phyloP scores from a whole-genome alignment of 2,329 filamentous ascomycete genomes.

The Alternaria tenuissima region DNA sequence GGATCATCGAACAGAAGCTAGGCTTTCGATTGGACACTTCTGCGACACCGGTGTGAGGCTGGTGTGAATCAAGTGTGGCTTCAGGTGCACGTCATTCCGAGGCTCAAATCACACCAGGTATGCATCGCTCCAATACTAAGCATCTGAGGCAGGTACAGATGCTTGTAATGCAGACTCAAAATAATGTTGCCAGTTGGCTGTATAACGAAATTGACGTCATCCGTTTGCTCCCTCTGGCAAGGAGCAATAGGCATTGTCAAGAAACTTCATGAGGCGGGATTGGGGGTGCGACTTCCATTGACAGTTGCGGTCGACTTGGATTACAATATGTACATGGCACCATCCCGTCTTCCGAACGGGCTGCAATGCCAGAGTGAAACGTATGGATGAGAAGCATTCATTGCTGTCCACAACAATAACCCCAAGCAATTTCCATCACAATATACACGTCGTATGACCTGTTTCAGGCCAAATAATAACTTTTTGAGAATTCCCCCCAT shows the following conservation, averaged over 20 bases:
- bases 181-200: too few species aligned
- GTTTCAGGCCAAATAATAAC: slow-evolving; percentile 24
- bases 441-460: slow-evolving; percentile 12
- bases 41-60: not conserved
- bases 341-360: slow-evolving; percentile 19
- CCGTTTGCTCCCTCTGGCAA: too few species aligned
- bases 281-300: slow-evolving; percentile 17
- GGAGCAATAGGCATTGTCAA: too few species aligned
- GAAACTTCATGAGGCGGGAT: too few species aligned
- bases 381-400: not conserved
- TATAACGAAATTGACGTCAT: too few species aligned
- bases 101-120: slow-evolving; percentile 8
- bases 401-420: not conserved
- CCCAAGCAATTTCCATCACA: slow-evolving; percentile 13
- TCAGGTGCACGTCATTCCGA: slow-evolving; percentile 30
- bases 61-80: not conserved
- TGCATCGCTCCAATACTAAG: not conserved
- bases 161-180: not conserved
- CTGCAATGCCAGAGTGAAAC: slow-evolving; percentile 15
- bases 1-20: not conserved
- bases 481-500: slow-evolving; percentile 37
- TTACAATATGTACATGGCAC: slow-evolving; percentile 36
- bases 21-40: not conserved
- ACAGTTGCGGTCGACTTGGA: slow-evolving; percentile 20
- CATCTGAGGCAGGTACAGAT: not conserved